Percentiles rank a stretch among this genome's conserved stretches.
These are phyloP conservation scores for Dipsacomyces acuminosporus DNA, from an alignment of 371 early-diverging fungal species.

Conservation along the genomic window DNA sequence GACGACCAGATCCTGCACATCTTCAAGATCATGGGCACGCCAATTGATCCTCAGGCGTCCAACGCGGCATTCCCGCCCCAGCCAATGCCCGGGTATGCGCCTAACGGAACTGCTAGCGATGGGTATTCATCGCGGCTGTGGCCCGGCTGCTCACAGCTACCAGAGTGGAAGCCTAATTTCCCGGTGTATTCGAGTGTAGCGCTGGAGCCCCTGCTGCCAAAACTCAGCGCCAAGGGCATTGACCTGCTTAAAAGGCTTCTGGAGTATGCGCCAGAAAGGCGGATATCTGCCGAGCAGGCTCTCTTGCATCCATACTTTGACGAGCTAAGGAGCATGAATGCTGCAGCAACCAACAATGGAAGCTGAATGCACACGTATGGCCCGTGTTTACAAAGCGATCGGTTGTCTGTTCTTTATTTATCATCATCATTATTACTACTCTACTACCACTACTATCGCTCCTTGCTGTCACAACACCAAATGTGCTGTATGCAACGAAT, in stretches of 20 bases:
- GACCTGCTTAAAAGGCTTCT: conserved; percentile 65
- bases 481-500: no score
- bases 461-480: no score
- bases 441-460: no score
- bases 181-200: conserved; percentile 65
- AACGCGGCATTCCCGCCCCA: conserved; percentile 56
- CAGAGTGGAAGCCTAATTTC: conserved; percentile 80
- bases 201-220: conserved; percentile 70
- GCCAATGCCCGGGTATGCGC: no score
- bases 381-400: no score
- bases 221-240: conserved; percentile 73
- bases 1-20: conserved; percentile 85
- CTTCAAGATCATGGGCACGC: conserved; percentile 89
- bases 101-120: conserved; percentile 26
- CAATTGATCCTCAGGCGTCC: conserved; percentile 82
- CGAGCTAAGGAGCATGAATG: conserved; percentile 30
- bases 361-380: no score
- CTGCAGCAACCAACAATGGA: conserved; percentile 2
- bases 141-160: conserved; percentile 88
- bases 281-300: conserved; percentile 57
- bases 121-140: conserved; percentile 55
- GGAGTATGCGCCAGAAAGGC: conserved; percentile 53
- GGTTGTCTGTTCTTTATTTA: no score
- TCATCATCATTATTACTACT: no score
- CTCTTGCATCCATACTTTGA: conserved; percentile 48